Percentiles rank a stretch among this genome's conserved stretches.
Evolutionary conservation across 2,329 filamentous ascomycete species (phyloP).

Genomic region (Alternaria dauci): DNA sequence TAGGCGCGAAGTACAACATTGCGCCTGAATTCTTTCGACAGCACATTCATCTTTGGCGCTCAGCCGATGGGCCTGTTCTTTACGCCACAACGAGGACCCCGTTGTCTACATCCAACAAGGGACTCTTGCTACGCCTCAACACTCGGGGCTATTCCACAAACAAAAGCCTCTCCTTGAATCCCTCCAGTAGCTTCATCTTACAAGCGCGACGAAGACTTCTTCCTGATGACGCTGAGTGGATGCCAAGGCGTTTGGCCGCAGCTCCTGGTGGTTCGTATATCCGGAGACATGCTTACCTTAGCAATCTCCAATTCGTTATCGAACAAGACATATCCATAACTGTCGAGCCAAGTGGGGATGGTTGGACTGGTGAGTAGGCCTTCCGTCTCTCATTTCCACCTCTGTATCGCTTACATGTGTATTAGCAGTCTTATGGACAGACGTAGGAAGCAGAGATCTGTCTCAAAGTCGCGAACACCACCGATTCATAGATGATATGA

Average conservation of each 20-base stretch:
- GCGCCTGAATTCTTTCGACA: constrained; percentile 14
- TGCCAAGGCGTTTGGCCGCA: background rate
- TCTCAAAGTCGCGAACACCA: too few relatives aligned
- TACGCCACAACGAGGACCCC: constrained; percentile 8
- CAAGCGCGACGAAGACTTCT: constrained; percentile 1
- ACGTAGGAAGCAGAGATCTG: too few relatives aligned
- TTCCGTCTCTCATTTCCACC: too few relatives aligned
- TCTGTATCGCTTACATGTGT: too few relatives aligned
- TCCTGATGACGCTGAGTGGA: background rate
- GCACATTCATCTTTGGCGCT: constrained; percentile 18
- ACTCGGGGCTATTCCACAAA: constrained; percentile 5
- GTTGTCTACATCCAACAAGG: constrained; percentile 2
- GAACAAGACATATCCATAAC: too few relatives aligned
- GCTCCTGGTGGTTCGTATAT: too few relatives aligned
- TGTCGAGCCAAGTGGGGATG: too few relatives aligned
- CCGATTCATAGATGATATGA: too few relatives aligned
- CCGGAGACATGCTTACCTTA: too few relatives aligned
- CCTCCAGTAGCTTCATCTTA: background rate
- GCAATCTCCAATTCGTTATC: too few relatives aligned
- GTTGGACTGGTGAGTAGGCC: too few relatives aligned
- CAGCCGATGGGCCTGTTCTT: constrained; percentile 11
- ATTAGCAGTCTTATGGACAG: too few relatives aligned
- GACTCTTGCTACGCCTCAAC: constrained; percentile 14
- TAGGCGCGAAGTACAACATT: constrained; percentile 14
- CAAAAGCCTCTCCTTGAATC: background rate